phyloP scores from a whole-genome alignment of 345 rosid species.

The Ceriops decandra region DNA sequence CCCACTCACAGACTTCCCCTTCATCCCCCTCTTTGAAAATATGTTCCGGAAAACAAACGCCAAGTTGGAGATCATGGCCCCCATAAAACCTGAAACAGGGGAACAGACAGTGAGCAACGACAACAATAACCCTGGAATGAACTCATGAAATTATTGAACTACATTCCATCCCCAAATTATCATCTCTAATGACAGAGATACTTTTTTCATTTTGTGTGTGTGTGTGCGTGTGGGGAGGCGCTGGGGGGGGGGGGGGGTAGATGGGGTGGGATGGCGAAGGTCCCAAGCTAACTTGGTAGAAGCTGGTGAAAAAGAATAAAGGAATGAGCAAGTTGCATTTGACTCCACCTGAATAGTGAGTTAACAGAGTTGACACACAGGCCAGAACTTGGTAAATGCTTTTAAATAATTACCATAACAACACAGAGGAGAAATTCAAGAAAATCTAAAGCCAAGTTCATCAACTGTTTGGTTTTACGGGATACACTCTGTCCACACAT shows the following conservation, averaged over 20 bases:
- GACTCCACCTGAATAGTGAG: too few species aligned
- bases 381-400: too few species aligned
- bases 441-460: constrained; percentile 1
- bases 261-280: too few species aligned
- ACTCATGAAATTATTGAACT: neutral
- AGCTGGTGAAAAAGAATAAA: neutral
- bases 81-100: constrained; percentile 69
- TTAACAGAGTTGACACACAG: too few species aligned
- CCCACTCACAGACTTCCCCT: constrained; percentile 73
- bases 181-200: constrained; percentile 2
- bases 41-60: constrained; percentile 95
- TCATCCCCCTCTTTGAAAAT: constrained; percentile 95
- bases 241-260: too few species aligned
- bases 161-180: constrained; percentile 8
- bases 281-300: neutral
- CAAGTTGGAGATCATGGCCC: constrained; percentile 95
- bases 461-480: neutral
- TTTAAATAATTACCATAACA: constrained; percentile 3
- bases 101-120: constrained; percentile 8
- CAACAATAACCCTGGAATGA: constrained; percentile 5
- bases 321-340: neutral
- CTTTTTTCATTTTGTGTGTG: too few species aligned
- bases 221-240: too few species aligned
- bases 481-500: neutral
- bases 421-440: neutral